Conservation (phyloP, 352 stramenopile species). For the Phytophthora pisi region DNA sequence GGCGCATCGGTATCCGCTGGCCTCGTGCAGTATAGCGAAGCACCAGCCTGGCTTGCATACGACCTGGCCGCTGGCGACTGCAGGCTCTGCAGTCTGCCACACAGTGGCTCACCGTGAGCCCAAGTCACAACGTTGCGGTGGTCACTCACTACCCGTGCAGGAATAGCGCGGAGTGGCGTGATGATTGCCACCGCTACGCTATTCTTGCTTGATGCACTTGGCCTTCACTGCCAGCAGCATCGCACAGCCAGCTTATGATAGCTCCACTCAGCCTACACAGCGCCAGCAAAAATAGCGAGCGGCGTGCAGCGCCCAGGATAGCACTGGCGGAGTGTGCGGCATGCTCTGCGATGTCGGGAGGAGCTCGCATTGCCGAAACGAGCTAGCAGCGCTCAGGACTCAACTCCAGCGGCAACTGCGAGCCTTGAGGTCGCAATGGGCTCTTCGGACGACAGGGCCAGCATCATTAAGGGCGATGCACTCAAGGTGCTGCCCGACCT, state of each 20-base stretch:
- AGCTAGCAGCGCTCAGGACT: constrained; percentile 23
- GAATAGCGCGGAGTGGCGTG: constrained; percentile 9
- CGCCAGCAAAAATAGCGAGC: constrained; percentile 19
- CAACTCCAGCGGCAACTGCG: constrained; percentile 9
- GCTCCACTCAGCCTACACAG: constrained; percentile 5
- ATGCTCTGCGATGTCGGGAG: not conserved
- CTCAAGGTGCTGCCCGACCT: constrained; percentile 43
- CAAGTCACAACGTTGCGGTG: not conserved
- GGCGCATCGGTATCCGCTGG: too few species aligned
- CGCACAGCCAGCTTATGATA: not conserved
- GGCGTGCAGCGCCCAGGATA: constrained; percentile 19
- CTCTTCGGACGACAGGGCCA: constrained; percentile 49
- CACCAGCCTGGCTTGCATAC: too few species aligned
- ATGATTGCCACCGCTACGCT: constrained; percentile 11
- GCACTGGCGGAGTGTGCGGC: constrained; percentile 2
- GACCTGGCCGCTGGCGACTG: too few species aligned
- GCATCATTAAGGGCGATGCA: constrained; percentile 60
- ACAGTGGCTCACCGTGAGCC: not conserved
- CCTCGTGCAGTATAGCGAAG: too few species aligned
- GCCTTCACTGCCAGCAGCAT: not conserved
- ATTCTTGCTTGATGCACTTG: constrained; percentile 11
- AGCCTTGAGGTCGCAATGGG: constrained; percentile 25
- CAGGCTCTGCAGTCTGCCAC: too few species aligned
- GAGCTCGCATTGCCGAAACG: constrained; percentile 30
- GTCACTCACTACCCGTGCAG: not conserved